Conservation (phyloP, 768 basidiomycete species). For the Mycena alexandri region DNA sequence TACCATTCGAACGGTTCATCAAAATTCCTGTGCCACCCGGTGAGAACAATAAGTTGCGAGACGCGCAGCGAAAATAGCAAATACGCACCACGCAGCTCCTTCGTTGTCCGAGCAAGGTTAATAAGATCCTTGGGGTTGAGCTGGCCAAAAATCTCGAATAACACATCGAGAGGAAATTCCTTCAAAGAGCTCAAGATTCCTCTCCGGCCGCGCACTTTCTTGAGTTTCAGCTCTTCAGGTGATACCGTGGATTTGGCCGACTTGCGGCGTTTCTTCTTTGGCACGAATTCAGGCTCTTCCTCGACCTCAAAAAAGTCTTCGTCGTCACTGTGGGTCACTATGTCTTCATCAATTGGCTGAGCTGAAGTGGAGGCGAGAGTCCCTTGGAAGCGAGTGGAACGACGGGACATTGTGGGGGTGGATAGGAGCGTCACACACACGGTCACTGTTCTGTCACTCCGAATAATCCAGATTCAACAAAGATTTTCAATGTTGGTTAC, state of each 20-base stretch:
- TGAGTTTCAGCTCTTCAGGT: conserved; percentile 18
- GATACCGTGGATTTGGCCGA: conserved; percentile 1
- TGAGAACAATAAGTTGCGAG: no score
- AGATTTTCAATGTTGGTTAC: no score
- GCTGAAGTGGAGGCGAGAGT: neutral
- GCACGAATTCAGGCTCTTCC: conserved; percentile 16
- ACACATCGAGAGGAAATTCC: conserved; percentile 47
- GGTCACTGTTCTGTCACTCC: no score
- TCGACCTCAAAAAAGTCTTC: conserved; percentile 10
- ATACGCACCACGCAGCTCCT: conserved; percentile 48
- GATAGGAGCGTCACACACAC: conserved; percentile 18
- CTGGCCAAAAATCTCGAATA: conserved; percentile 58
- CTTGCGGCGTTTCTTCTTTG: conserved; percentile 29
- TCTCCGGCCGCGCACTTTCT: conserved; percentile 28
- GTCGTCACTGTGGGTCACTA: neutral
- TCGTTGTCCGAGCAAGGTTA: conserved; percentile 58
- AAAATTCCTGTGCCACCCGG: conserved; percentile 43
- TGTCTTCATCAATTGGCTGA: neutral
- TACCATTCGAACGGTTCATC: conserved; percentile 44
- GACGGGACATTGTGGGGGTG: conserved; percentile 20
- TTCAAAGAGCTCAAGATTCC: conserved; percentile 27
- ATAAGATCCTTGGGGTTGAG: conserved; percentile 60
- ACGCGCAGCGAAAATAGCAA: no score
- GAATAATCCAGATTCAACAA: no score
- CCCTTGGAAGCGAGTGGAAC: conserved; percentile 4